Evolutionary conservation across 345 rosid species (phyloP), one percentile per base, ranked within the genome.

Genomic region (Citrus glauca): DNA sequence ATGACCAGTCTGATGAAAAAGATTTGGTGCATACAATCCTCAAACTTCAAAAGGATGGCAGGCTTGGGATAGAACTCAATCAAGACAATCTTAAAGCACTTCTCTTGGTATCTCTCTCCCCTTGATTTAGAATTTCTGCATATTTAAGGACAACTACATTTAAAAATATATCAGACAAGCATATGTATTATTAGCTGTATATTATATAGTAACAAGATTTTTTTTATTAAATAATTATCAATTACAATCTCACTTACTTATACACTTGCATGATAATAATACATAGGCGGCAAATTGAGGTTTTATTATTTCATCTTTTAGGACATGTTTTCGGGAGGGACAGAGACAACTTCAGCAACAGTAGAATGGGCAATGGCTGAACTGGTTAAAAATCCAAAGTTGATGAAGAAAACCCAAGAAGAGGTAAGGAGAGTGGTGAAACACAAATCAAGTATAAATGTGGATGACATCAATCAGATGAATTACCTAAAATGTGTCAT

Each of bases 81-180:
- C 27, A 40, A 7, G 73, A 80, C 35, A 77, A 80, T 70, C 73
- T 82, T 45, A 83, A 85, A 76, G 88, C 84, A 14, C 74, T 83
- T 63, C 63, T 83, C 27, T 20, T 76, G 84, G 88, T 85, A 6
- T 50, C 33, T 64, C 13, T 32, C n/a, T 48, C 27, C 33, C 45
- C 16, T 42, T 3, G 50, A 42, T 42, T 42, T 42, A 42, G 50
- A 42, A 2, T 42, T 11, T 42, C 4, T 42, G 16, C 50, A 42
- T 10, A 42, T 42, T 3, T 11, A 42, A 42, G 50, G 11, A 9
- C 14, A 42, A 42, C 50, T 42, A 42, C 13, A 10, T 9, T 42
- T 42, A 42, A 9, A 3, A 9, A 42, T 42, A 10, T 9, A 42
- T 42, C 14, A 42, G 48, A 42, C 48, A 42, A 10, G 48, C 14